phyloP scores from a whole-genome alignment of 2,329 filamentous ascomycete species.

The Stagonosporopsis cucurbitacearum region DNA sequence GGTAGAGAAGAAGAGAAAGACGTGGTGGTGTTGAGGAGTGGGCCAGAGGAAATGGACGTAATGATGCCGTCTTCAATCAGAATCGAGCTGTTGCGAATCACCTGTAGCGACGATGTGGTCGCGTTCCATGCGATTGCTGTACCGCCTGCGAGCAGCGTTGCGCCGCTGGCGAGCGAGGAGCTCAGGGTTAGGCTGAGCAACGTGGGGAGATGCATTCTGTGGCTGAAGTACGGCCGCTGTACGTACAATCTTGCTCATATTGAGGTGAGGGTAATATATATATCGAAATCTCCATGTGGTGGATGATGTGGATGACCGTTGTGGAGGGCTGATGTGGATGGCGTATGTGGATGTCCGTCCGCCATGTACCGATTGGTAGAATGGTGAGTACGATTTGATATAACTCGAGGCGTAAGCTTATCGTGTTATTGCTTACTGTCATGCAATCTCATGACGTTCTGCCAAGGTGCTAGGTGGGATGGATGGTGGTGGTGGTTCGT shows the following conservation, averaged over 20 bases:
- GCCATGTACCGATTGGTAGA: neutral
- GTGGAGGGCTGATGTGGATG: neutral
- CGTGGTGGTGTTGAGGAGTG: neutral
- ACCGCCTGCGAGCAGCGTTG: neutral
- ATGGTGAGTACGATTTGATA: no score
- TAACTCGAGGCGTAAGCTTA: no score
- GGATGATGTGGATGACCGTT: neutral
- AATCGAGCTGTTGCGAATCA: neutral
- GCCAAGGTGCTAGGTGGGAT: neutral
- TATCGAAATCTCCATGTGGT: neutral
- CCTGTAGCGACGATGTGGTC: neutral
- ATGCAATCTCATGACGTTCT: neutral
- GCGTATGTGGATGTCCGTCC: neutral
- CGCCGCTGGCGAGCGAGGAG: neutral
- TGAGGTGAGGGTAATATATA: neutral
- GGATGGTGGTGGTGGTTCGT: neutral
- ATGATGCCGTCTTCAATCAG: neutral
- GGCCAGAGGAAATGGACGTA: neutral
- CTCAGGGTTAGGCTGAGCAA: neutral
- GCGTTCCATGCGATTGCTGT: neutral
- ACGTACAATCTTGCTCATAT: no score
- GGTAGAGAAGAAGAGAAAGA: neutral
- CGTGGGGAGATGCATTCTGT: neutral
- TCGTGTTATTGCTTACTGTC: neutral
- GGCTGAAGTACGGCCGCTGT: neutral